Evolutionary conservation across 148 eudicot species (phyloP).

Genomic region (Rheum nobile): DNA sequence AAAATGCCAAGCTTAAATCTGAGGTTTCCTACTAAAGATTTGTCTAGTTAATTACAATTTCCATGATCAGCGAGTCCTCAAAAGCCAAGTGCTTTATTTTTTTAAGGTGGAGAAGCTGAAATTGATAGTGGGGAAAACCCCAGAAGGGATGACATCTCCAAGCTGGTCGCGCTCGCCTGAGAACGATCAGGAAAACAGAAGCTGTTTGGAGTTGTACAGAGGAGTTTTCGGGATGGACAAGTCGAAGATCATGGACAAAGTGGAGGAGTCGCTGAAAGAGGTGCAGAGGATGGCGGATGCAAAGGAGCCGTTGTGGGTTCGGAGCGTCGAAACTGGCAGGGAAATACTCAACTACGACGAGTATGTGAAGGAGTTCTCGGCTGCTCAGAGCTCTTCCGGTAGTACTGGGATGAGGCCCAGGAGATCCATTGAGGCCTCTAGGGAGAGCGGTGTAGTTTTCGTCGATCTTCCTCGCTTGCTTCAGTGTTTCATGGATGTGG

Average conservation of each 20-base stretch:
- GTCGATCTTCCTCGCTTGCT: slow-evolving; percentile 73
- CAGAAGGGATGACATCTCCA: slow-evolving; percentile 40
- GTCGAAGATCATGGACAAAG: slow-evolving; percentile 46
- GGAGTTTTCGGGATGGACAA: slow-evolving; percentile 65
- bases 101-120: slow-evolving; percentile 71
- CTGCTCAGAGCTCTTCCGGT: slow-evolving; percentile 16
- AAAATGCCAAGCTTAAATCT: slow-evolving; percentile 78
- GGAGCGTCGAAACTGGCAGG: slow-evolving; percentile 23
- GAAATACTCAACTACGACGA: slow-evolving; percentile 75
- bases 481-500: slow-evolving; percentile 85
- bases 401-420: slow-evolving; percentile 16
- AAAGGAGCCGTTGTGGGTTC: slow-evolving; percentile 75
- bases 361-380: slow-evolving; percentile 43
- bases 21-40: slow-evolving; percentile 36
- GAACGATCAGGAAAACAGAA: slow-evolving; percentile 42
- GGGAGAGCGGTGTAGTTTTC: slow-evolving; percentile 62
- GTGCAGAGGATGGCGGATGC: slow-evolving; percentile 66
- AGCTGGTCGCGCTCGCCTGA: slow-evolving; percentile 46
- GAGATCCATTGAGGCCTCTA: slow-evolving; percentile 78
- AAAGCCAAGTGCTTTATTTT: not conserved
- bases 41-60: not conserved
- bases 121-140: slow-evolving; percentile 39
- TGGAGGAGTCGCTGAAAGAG: slow-evolving; percentile 35
- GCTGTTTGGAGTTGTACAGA: slow-evolving; percentile 51
- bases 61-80: not conserved